phyloP scores from a whole-genome alignment of 495 filamentous ascomycete species.

The Penicillium daleae region DNA sequence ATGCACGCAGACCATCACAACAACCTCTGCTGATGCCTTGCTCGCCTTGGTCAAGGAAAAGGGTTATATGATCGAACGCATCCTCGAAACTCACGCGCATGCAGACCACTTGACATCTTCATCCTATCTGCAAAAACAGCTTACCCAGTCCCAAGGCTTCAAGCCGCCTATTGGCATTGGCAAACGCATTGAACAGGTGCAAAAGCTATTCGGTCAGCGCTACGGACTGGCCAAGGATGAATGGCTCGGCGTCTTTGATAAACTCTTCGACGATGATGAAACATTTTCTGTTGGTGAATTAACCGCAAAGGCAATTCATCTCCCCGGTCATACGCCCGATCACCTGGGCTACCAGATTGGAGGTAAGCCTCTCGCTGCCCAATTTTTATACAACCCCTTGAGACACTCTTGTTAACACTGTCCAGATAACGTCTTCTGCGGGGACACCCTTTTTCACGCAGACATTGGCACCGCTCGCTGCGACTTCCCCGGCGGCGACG shows the following conservation, averaged over 20 bases:
- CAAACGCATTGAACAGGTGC: conserved; percentile 55
- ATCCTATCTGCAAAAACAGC: conserved; percentile 53
- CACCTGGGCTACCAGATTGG: conserved; percentile 64
- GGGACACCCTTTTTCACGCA: conserved; percentile 62
- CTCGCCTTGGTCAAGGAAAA: conserved; percentile 44
- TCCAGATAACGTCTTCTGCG: conserved; percentile 59
- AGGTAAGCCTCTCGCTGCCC: conserved; percentile 28
- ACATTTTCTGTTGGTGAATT: conserved; percentile 54
- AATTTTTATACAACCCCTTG: too few species aligned
- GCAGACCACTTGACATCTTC: conserved; percentile 66
- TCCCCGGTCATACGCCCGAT: conserved; percentile 66
- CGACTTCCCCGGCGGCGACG: conserved; percentile 63
- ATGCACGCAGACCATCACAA: conserved; percentile 47
- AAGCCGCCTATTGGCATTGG: conserved; percentile 55
- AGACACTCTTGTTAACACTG: conserved; percentile 12
- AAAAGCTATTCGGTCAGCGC: conserved; percentile 49
- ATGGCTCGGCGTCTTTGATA: conserved; percentile 52
- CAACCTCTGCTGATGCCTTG: conserved; percentile 52
- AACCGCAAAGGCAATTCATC: conserved; percentile 49
- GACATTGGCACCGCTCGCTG: conserved; percentile 63
- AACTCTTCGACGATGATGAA: conserved; percentile 57
- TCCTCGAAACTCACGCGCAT: conserved; percentile 66
- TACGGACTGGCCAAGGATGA: conserved; percentile 51
- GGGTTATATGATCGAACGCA: conserved; percentile 48
- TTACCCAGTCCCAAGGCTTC: conserved; percentile 30